Evolutionary conservation across 208 protist species (phyloP).

Genomic region (Leishmania tropica): DNA sequence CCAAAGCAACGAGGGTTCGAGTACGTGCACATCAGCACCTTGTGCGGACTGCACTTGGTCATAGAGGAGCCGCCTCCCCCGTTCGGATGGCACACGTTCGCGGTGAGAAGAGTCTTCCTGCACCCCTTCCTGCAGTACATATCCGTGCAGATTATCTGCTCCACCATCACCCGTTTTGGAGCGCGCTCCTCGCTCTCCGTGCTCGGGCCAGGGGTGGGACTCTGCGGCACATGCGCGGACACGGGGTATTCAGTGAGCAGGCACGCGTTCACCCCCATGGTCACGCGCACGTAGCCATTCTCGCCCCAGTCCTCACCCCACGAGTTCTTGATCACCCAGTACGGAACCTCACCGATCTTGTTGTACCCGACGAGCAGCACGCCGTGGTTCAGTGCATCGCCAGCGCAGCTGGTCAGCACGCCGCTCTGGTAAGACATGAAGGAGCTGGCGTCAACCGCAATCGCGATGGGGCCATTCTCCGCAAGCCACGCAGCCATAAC

Average conservation of each 20-base stretch:
- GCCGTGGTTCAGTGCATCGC: constrained; percentile 64
- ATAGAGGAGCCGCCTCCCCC: constrained; percentile 9
- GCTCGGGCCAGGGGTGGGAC: not conserved
- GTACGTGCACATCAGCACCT: constrained; percentile 38
- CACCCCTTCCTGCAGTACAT: constrained; percentile 23
- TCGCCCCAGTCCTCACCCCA: constrained; percentile 81
- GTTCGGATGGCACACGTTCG: constrained; percentile 16
- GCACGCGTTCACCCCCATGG: constrained; percentile 54
- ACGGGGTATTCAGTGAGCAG: constrained; percentile 37
- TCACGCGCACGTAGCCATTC: constrained; percentile 73
- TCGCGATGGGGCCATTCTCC: constrained; percentile 69
- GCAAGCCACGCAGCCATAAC: constrained; percentile 70
- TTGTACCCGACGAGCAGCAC: constrained; percentile 85
- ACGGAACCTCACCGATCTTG: constrained; percentile 38
- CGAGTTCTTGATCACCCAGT: constrained; percentile 93
- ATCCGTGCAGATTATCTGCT: constrained; percentile 27
- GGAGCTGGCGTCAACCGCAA: constrained; percentile 84
- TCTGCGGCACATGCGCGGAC: constrained; percentile 9
- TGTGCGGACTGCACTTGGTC: constrained; percentile 37
- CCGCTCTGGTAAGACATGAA: constrained; percentile 65
- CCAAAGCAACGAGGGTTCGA: not conserved
- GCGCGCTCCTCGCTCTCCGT: not conserved
- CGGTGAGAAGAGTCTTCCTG: not conserved
- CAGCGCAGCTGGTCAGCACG: constrained; percentile 55
- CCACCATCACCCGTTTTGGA: constrained; percentile 3